phyloP scores from a whole-genome alignment of 176 grass and related monocot species.

The Oryza rufipogon region DNA sequence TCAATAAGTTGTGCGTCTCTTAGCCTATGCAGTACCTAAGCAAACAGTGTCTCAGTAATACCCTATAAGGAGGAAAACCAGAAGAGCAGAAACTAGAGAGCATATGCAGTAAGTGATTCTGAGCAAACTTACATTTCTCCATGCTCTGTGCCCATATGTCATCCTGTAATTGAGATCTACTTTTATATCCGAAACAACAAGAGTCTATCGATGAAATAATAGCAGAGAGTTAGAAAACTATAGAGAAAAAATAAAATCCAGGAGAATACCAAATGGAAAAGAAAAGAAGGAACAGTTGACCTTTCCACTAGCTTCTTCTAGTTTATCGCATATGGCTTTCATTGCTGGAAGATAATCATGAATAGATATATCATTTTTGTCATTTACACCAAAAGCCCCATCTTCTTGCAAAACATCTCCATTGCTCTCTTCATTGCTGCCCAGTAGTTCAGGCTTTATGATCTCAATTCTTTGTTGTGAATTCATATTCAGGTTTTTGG shows the following conservation, averaged over 20 bases:
- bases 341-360: slow-evolving; percentile 89
- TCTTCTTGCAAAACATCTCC: slow-evolving; percentile 50
- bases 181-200: slow-evolving; percentile 90
- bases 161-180: slow-evolving; percentile 77
- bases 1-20: slow-evolving; percentile 78
- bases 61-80: slow-evolving; percentile 30
- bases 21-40: slow-evolving; percentile 79
- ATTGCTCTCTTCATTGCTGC: slow-evolving; percentile 40
- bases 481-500: slow-evolving; percentile 81
- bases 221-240: slow-evolving; percentile 40
- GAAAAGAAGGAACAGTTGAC: slow-evolving; percentile 33
- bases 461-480: slow-evolving; percentile 95
- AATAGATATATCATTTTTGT: slow-evolving; percentile 68
- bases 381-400: slow-evolving; percentile 43
- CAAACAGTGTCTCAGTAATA: slow-evolving; percentile 37
- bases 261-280: slow-evolving; percentile 15
- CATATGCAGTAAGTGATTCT: slow-evolving; percentile 26
- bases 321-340: slow-evolving; percentile 95
- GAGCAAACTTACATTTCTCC: slow-evolving; percentile 80
- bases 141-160: slow-evolving; percentile 78
- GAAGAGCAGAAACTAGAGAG: slow-evolving; percentile 24
- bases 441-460: slow-evolving; percentile 65
- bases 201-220: slow-evolving; percentile 64
- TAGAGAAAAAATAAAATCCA: slow-evolving; percentile 28
- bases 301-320: slow-evolving; percentile 88